Evolutionary conservation across 1,139 yeast species (phyloP), one percentile per base, ranked within the genome.

Genomic region (Candida gigantensis): DNA sequence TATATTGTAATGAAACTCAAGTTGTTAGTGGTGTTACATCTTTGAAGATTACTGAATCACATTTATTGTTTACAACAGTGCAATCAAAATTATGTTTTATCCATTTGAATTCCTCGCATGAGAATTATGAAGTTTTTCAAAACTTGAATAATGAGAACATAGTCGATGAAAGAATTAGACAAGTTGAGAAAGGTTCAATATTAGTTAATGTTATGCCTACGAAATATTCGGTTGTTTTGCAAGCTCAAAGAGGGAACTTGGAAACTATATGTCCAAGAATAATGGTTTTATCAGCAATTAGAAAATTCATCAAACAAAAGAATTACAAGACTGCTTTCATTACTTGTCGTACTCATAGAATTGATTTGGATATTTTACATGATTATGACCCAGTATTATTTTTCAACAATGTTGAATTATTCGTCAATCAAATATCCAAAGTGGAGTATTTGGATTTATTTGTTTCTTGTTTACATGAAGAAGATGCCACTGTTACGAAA

Each of bases 191-290:
- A 45, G 98, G 98, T 1, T 87, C 97, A 0, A 52, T 84, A 21
- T 62, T 94, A 35, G 87, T 92, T 1, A 72, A 92, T 30, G 80
- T 79, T 1, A 81, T 89, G 55, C 97, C 97, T 1, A 79, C 95
- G 0, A 84, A 79, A 41, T 81, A 89, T 40, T 78, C 94, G 0
- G 89, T 94, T 12, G 81, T 87, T 2, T 68, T 94, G 37, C 96
- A 94, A 60, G 97, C 97, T 3, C 95, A 95, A 41, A 77, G 99
- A 58, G 99, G 99, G 43, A 94, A 94, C 51, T 67, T 92, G 47
- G 99, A 94, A 59, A 89, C 97, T 0, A 84, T 94, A 21, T 84
- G 80, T 53, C 98, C 99, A 8, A 74, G 98, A 58, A 85, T 92
- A 32, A 81, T 92, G 85, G 95, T 92, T 10, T 68, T 94, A 34